Conservation (phyloP, 1,284 basidiomycete genomes). For the Pseudozyma thailandica region DNA sequence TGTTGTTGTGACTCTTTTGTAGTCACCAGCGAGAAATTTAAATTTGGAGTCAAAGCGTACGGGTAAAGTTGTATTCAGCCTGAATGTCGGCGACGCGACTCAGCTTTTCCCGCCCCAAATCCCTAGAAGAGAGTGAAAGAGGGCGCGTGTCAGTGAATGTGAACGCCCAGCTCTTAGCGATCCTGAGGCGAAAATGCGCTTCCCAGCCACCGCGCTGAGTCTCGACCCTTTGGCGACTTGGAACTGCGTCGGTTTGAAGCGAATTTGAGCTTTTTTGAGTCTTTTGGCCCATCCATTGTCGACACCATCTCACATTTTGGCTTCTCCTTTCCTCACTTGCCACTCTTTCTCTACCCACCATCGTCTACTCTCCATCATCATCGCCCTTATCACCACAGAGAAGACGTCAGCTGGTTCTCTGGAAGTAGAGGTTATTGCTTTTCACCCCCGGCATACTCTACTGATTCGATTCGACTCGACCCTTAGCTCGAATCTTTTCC, state of each 20-base stretch:
- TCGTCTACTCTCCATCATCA: not conserved
- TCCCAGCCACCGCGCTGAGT: no score
- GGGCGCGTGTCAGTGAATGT: no score
- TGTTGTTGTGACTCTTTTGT: no score
- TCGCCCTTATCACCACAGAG: not conserved
- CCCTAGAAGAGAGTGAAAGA: no score
- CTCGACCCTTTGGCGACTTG: no score
- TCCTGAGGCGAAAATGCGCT: no score
- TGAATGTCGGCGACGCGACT: no score
- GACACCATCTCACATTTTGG: slow-evolving; percentile 6
- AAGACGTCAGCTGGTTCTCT: slow-evolving; percentile 9
- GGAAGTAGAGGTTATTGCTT: slow-evolving; percentile 1
- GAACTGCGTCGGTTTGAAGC: slow-evolving; percentile 13
- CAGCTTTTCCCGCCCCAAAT: no score
- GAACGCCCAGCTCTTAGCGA: no score
- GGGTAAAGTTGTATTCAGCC: no score
- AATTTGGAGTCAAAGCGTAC: no score
- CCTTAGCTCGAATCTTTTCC: not conserved
- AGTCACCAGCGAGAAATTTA: no score
- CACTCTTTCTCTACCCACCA: not conserved
- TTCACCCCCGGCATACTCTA: slow-evolving; percentile 1
- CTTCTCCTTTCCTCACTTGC: not conserved
- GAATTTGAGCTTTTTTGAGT: slow-evolving; percentile 17
- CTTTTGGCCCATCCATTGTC: slow-evolving; percentile 5
- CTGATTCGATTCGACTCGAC: not conserved